Percentiles rank a stretch among this genome's conserved stretches.
These are phyloP conservation scores for Hamamelis virginiana DNA, from an alignment of 164 flowering plant species.

Conservation along the genomic window DNA sequence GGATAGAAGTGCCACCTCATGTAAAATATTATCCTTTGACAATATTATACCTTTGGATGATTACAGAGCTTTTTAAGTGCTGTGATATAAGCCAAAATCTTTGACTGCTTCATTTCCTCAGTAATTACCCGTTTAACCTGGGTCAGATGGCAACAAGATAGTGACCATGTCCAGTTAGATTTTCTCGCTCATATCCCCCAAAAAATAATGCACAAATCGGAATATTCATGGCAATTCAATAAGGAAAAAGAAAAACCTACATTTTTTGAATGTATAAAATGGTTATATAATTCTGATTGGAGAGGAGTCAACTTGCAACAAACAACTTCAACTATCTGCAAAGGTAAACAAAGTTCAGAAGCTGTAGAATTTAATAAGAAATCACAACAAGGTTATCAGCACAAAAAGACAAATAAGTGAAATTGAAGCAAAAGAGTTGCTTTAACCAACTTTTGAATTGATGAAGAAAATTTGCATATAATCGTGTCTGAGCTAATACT, in stretches of 20 bases:
- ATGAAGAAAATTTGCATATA: background rate
- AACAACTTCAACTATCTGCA: conserved; percentile 96
- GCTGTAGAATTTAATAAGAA: background rate
- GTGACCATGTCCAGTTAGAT: background rate
- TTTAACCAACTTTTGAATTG: background rate
- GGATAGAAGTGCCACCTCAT: background rate
- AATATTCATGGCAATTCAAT: background rate
- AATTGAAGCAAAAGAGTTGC: background rate
- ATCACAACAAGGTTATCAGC: too few relatives aligned
- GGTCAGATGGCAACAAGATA: conserved; percentile 10
- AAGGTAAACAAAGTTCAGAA: background rate
- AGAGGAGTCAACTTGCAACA: conserved; percentile 97
- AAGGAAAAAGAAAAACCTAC: conserved; percentile 41
- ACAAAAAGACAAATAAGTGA: background rate
- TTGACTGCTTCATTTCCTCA: conserved; percentile 80
- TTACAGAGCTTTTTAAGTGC: conserved; percentile 99
- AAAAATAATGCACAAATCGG: background rate
- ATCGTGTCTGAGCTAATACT: background rate
- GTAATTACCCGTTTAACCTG: conserved; percentile 70
- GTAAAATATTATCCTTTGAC: background rate
- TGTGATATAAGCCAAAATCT: conserved; percentile 92
- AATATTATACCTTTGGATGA: conserved; percentile 80
- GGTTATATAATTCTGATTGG: conserved; percentile 75
- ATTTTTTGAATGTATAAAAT: conserved; percentile 95
- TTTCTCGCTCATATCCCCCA: background rate